phyloP scores from a whole-genome alignment of 1,284 basidiomycete species.

The Cryptococcus wingfieldii region DNA sequence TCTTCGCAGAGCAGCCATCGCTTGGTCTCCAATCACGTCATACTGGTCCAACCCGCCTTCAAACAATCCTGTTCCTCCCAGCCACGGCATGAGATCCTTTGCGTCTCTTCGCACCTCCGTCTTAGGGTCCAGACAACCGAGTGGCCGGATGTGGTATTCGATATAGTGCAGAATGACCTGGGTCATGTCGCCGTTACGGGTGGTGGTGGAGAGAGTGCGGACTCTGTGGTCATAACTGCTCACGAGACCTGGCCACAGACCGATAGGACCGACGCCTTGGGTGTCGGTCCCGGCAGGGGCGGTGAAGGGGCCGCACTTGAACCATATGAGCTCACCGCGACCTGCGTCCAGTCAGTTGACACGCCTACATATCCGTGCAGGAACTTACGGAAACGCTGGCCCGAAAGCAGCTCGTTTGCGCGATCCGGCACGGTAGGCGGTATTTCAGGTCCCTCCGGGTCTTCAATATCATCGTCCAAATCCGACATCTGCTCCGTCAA shows the following conservation, averaged over 20 bases:
- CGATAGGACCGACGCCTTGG: slow-evolving; percentile 21
- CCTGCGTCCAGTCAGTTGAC: slow-evolving; percentile 9
- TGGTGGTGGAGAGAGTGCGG: slow-evolving; percentile 5
- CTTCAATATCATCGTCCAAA: background rate
- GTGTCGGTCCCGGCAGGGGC: slow-evolving; percentile 10
- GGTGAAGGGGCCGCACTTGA: slow-evolving; percentile 25
- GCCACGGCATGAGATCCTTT: slow-evolving; percentile 33
- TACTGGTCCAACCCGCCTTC: slow-evolving; percentile 30
- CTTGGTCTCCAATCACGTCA: slow-evolving; percentile 25
- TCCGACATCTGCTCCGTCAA: background rate
- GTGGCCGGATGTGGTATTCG: slow-evolving; percentile 33
- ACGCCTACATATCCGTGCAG: background rate
- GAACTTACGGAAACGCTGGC: slow-evolving; percentile 16
- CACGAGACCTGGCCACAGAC: slow-evolving; percentile 41
- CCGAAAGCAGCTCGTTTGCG: slow-evolving; percentile 12
- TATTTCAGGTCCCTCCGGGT: slow-evolving; percentile 2
- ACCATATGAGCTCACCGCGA: slow-evolving; percentile 41
- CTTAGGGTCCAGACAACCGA: slow-evolving; percentile 31
- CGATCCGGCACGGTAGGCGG: slow-evolving; percentile 18
- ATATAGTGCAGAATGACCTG: slow-evolving; percentile 5
- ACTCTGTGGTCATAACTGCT: slow-evolving; percentile 3
- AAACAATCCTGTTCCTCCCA: slow-evolving; percentile 22
- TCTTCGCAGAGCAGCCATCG: slow-evolving; percentile 19
- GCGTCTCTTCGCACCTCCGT: slow-evolving; percentile 20
- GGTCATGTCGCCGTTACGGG: background rate